These are phyloP conservation scores for Euphrasia arctica DNA, from an alignment of 305 asterid species.

Conservation along the genomic window DNA sequence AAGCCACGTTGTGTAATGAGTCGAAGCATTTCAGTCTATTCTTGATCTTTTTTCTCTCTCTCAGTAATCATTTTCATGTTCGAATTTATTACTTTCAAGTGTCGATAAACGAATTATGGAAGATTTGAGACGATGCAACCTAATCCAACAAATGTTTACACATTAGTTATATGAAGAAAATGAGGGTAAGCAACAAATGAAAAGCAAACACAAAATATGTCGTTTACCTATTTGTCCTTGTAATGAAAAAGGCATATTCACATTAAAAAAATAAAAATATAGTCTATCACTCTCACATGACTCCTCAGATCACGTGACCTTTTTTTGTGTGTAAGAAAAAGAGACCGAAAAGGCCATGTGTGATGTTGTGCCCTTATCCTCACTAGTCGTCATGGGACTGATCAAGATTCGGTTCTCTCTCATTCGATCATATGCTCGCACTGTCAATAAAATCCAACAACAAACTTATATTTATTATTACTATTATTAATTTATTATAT, in stretches of 20 bases:
- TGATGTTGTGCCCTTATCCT: conserved; percentile 27
- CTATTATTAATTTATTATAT: no score
- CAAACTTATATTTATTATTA: no score
- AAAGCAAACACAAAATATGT: conserved; percentile 29
- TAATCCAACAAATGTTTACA: no score
- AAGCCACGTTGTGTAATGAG: no score
- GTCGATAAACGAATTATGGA: no score
- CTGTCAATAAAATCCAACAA: no score
- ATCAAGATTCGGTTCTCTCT: conserved; percentile 26
- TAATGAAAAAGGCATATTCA: conserved; percentile 8
- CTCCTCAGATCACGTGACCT: conserved; percentile 25
- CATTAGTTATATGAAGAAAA: no score
- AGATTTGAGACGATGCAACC: background rate
- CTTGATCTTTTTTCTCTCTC: no score
- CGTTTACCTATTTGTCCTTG: conserved; percentile 26
- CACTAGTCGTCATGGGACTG: conserved; percentile 20
- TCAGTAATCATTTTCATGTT: no score
- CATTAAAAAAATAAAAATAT: background rate
- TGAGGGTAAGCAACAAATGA: background rate
- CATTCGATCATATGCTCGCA: background rate
- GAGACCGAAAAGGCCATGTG: conserved; percentile 17
- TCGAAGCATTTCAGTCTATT: no score
- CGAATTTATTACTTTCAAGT: no score
- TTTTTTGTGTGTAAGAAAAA: conserved; percentile 11
- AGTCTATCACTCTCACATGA: conserved; percentile 11